Evolutionary conservation across 2,329 filamentous ascomycete species (phyloP), one percentile per base, ranked within the genome.

Genomic region (Pseudopyricularia javanii): DNA sequence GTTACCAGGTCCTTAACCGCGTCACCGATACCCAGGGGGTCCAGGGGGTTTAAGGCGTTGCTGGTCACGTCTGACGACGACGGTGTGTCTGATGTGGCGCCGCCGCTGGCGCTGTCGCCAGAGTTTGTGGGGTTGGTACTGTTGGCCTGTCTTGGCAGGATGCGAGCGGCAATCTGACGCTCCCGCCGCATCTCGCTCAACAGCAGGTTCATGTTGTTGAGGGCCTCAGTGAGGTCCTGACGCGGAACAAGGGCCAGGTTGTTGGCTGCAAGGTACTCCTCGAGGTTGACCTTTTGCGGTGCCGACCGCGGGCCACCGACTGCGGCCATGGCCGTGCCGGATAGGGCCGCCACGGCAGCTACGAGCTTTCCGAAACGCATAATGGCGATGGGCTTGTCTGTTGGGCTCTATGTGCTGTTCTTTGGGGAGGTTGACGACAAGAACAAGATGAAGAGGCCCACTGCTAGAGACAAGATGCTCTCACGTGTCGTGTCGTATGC

Each of bases 141-240:
- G 58, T 52, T 58, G 56, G 28, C 64, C 57, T 15, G 62, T 59
- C 45, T 61, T 45, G 26, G 47, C 4, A 51, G 64, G 53, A 65
- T 53, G 22, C 60, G 59, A 7, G 50, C 55, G 24, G 61, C 59
- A n/a, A 60, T 50, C 52, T 63, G n/a, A 17, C 47, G 60, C 24
- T 63, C 58, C 28, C 56, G 58, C 30, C 61, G 60, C 48, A 61
- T 66, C 48, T 62, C 66, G 58, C 64, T 65, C 30, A 73, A 67
- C 20, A 73, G 60, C 7, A 59, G 59, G 40, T 67, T 73, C 52
- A 73, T 65, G 58, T 73, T 70, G 6, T 66, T 67, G 15, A 73
- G 55, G 1, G 66, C 69, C 43, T 73, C 70, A n/a, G 70, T 70
- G 52, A 73, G 67, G 53, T 73, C 70, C 47, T 68, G 70, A n/a